A percentile compares a stretch with the other conserved stretches of the same genome.
phyloP scores from a whole-genome alignment of 1,139 yeast genomes.

The Chernovozyma aurita region DNA sequence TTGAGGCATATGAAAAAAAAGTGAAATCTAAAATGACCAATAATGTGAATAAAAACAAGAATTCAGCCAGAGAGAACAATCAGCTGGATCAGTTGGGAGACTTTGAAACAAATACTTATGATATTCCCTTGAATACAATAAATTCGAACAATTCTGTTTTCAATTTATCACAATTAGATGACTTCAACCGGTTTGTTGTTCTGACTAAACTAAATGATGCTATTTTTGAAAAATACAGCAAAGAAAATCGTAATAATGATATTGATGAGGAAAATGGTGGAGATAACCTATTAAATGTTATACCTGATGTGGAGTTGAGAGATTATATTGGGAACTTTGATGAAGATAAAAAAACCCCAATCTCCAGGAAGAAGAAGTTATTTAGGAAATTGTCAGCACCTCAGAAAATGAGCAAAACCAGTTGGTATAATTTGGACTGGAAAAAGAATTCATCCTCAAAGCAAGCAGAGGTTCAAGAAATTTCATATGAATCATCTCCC shows the following conservation, averaged over 20 bases:
- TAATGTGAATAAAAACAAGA: background rate
- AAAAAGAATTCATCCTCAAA: slow-evolving; percentile 1
- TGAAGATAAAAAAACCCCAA: slow-evolving; percentile 3
- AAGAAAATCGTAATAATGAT: slow-evolving; percentile 5
- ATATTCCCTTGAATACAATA: slow-evolving; percentile 23
- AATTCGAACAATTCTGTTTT: slow-evolving; percentile 24
- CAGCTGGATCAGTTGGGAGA: slow-evolving; percentile 11
- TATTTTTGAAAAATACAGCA: slow-evolving; percentile 15
- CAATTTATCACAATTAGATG: slow-evolving; percentile 32
- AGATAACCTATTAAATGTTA: slow-evolving; percentile 7
- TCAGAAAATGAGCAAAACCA: slow-evolving; percentile 2
- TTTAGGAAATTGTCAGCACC: background rate
- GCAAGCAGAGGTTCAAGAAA: slow-evolving; percentile 7
- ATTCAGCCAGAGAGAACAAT: background rate
- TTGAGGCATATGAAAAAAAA: slow-evolving; percentile 19
- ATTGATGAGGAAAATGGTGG: slow-evolving; percentile 4
- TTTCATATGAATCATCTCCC: slow-evolving; percentile 3
- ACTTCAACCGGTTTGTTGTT: slow-evolving; percentile 31
- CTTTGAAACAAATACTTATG: background rate
- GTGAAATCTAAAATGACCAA: background rate
- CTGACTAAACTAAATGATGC: slow-evolving; percentile 34
- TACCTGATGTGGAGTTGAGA: slow-evolving; percentile 6
- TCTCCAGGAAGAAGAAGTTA: slow-evolving; percentile 2
- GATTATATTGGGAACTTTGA: slow-evolving; percentile 8
- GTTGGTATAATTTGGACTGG: slow-evolving; percentile 11